Conservation (phyloP, 2,329 filamentous ascomycete species). For the Colletotrichum lini region DNA sequence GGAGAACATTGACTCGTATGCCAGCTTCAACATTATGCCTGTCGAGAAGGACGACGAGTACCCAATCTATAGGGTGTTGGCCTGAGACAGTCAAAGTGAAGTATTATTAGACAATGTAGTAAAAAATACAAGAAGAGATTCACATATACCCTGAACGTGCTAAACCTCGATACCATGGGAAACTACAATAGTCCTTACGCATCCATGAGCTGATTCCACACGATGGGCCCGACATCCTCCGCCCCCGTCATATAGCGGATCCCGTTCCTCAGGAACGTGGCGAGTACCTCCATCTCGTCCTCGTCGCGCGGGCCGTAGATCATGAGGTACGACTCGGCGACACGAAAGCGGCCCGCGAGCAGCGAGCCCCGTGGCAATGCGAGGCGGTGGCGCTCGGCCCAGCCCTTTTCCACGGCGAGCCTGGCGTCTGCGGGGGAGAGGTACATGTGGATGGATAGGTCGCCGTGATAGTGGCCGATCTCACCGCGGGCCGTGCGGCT, state of each 20-base stretch:
- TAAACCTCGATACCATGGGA: too few relatives aligned
- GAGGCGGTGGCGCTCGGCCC: conserved; percentile 58
- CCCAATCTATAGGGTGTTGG: conserved; percentile 48
- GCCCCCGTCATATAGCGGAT: conserved; percentile 35
- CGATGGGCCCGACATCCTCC: conserved; percentile 20
- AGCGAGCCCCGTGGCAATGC: conserved; percentile 45
- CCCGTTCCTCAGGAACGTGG: conserved; percentile 11
- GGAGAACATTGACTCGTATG: conserved; percentile 53
- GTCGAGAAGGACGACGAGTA: conserved; percentile 50
- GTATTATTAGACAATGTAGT: neutral
- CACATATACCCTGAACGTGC: too few relatives aligned
- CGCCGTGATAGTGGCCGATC: conserved; percentile 55
- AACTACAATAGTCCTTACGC: neutral
- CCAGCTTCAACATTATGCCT: conserved; percentile 50
- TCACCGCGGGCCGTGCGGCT: conserved; percentile 47
- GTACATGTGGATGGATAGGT: conserved; percentile 56
- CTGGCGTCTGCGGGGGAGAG: conserved; percentile 56
- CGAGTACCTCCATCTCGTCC: conserved; percentile 50
- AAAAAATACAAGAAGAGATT: neutral
- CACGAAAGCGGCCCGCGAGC: conserved; percentile 1
- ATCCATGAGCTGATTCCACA: conserved; percentile 20
- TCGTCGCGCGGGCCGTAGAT: conserved; percentile 58
- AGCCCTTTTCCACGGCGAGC: conserved; percentile 52
- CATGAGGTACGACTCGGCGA: conserved; percentile 54
- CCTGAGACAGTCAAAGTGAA: neutral